These are phyloP conservation scores for Beauveria sp. DNA, from an alignment of 2,329 filamentous ascomycete species.

Conservation along the genomic window DNA sequence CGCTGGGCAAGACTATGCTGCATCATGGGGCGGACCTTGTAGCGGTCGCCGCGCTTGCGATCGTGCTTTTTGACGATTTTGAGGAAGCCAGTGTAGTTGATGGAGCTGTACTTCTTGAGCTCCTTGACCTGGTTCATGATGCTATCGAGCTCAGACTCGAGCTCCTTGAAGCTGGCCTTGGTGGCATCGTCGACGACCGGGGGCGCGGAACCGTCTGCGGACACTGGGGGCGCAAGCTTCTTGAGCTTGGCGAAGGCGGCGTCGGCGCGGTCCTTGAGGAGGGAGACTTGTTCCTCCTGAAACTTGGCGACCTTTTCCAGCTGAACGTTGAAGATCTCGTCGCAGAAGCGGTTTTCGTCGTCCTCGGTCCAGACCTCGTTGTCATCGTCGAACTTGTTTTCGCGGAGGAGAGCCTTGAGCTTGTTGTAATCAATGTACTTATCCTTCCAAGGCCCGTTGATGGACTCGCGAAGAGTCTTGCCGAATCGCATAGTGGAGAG, in stretches of 20 bases:
- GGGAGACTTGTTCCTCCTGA: conserved; percentile 67
- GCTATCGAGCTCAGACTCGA: conserved; percentile 71
- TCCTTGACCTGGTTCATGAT: conserved; percentile 90
- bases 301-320: conserved; percentile 91
- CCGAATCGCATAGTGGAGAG: conserved; percentile 74
- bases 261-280: conserved; percentile 47
- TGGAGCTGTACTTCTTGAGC: conserved; percentile 87
- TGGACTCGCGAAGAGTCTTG: conserved; percentile 70
- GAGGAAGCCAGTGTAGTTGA: conserved; percentile 96
- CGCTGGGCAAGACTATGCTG: conserved; percentile 81
- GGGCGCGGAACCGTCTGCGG: conserved; percentile 38
- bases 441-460: conserved; percentile 83
- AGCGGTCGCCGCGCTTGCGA: conserved; percentile 76
- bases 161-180: conserved; percentile 54
- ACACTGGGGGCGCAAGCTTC: conserved; percentile 57
- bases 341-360: conserved; percentile 88
- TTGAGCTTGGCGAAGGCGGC: conserved; percentile 62
- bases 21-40: conserved; percentile 85
- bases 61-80: conserved; percentile 99
- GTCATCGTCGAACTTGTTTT: conserved; percentile 57
- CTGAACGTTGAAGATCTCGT: conserved; percentile 90
- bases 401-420: conserved; percentile 81
- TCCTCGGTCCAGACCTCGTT: conserved; percentile 79
- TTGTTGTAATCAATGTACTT: conserved; percentile 94
- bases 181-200: conserved; percentile 33